These are phyloP conservation scores for Kernera saxatilis DNA, from an alignment of 345 rosid species.

Conservation along the genomic window DNA sequence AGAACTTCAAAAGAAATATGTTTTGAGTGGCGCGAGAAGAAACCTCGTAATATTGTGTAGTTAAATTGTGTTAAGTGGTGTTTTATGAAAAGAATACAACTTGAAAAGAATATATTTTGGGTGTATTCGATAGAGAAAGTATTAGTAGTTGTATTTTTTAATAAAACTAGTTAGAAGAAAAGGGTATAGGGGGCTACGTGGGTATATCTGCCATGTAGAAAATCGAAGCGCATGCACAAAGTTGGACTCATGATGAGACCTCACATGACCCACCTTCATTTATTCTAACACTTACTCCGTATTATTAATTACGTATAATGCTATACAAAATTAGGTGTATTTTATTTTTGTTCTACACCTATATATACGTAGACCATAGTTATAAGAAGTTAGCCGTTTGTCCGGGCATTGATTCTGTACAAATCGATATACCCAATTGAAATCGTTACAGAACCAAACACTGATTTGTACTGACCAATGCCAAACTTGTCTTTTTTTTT, in stretches of 20 bases:
- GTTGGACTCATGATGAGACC: slow-evolving; percentile 38
- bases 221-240: slow-evolving; percentile 42
- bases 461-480: slow-evolving; percentile 7
- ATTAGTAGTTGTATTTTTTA: background rate
- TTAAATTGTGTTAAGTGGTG: background rate
- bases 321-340: background rate
- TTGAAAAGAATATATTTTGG: slow-evolving; percentile 5
- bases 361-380: background rate
- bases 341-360: background rate
- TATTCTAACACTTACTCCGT: background rate
- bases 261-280: slow-evolving; percentile 33
- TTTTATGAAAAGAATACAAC: slow-evolving; percentile 26
- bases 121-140: slow-evolving; percentile 12
- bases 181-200: slow-evolving; percentile 14
- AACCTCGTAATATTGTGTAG: slow-evolving; percentile 20
- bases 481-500: background rate
- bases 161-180: background rate
- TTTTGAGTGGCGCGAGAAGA: slow-evolving; percentile 28
- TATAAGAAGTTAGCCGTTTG: slow-evolving; percentile 19
- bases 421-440: background rate
- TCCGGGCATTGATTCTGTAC: slow-evolving; percentile 11
- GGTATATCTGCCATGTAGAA: slow-evolving; percentile 31
- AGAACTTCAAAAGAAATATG: background rate
- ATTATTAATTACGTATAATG: background rate
- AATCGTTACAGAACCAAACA: slow-evolving; percentile 1